Evolutionary conservation across 108 stramenopile genomes (phyloP).

Genomic region (Conticribra weissflogii): DNA sequence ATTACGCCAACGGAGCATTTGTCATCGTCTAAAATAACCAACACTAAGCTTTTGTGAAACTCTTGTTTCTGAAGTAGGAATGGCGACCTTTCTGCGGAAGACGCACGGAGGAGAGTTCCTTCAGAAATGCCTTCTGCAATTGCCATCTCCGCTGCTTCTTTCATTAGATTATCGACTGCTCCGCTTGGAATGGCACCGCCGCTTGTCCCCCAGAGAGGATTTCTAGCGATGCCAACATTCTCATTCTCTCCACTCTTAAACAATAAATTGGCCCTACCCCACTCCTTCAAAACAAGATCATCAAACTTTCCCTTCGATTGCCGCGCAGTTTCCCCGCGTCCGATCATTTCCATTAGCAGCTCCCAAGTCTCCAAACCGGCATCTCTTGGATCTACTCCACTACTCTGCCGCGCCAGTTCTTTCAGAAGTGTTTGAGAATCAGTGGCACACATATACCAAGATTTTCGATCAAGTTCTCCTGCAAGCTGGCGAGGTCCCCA

Average conservation of each 20-base stretch:
- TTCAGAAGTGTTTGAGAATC: slow-evolving; percentile 71
- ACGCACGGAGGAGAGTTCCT: slow-evolving; percentile 65
- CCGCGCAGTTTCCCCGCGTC: slow-evolving; percentile 55
- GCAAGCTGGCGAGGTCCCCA: slow-evolving; percentile 62
- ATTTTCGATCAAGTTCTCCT: slow-evolving; percentile 75
- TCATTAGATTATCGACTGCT: slow-evolving; percentile 35
- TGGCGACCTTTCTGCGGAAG: slow-evolving; percentile 59
- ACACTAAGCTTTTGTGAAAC: slow-evolving; percentile 74
- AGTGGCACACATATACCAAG: slow-evolving; percentile 88
- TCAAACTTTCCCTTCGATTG: slow-evolving; percentile 62
- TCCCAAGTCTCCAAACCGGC: slow-evolving; percentile 77
- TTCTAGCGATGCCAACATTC: slow-evolving; percentile 22
- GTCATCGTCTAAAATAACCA: slow-evolving; percentile 68
- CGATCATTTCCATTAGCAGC: slow-evolving; percentile 70
- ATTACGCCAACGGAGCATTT: slow-evolving; percentile 63
- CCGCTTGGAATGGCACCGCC: slow-evolving; percentile 3
- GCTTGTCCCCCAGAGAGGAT: slow-evolving; percentile 21
- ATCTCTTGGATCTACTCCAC: slow-evolving; percentile 56
- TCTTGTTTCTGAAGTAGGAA: slow-evolving; percentile 81
- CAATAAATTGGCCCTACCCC: slow-evolving; percentile 69
- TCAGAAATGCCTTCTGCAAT: slow-evolving; percentile 16
- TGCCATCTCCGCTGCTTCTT: slow-evolving; percentile 19
- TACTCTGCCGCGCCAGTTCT: slow-evolving; percentile 59
- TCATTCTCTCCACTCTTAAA: slow-evolving; percentile 38
- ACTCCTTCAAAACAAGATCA: slow-evolving; percentile 84